Conservation (phyloP, 108 stramenopile species). For the Schizochytrium sp. region DNA sequence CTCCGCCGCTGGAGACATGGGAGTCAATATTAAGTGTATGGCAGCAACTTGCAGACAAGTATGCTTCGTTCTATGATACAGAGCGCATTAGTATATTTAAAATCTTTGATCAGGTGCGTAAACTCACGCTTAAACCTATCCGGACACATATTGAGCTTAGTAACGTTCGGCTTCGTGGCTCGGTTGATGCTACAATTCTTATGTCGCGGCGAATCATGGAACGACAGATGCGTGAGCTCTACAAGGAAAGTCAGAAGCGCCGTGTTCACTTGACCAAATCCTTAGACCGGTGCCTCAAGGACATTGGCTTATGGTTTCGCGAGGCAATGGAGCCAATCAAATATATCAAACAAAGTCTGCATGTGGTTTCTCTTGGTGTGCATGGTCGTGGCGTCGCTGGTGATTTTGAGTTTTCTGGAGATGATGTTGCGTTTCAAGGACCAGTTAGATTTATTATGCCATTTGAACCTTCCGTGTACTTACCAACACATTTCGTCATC, state of each 20-base stretch:
- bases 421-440: constrained; percentile 23
- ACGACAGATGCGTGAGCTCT: not conserved
- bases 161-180: constrained; percentile 31
- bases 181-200: not conserved
- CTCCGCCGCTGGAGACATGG: constrained; percentile 24
- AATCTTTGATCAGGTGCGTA: constrained; percentile 1
- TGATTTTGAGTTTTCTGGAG: constrained; percentile 3
- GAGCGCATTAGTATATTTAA: not conserved
- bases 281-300: not conserved
- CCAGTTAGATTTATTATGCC: constrained; percentile 3
- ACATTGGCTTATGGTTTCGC: constrained; percentile 35
- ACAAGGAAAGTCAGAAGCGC: constrained; percentile 4
- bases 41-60: constrained; percentile 56
- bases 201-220: not conserved
- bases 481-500: constrained; percentile 26
- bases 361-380: not conserved
- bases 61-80: not conserved
- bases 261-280: constrained; percentile 43
- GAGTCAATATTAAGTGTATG: not conserved
- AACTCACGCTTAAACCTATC: constrained; percentile 37
- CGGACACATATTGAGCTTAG: constrained; percentile 24
- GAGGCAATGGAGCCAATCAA: not conserved
- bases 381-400: constrained; percentile 35
- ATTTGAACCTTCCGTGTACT: constrained; percentile 8
- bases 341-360: constrained; percentile 1